Percentiles rank a stretch among this genome's conserved stretches.
These are phyloP conservation scores for Maudiozyma humilis DNA, from an alignment of 1,139 yeast species.

Conservation along the genomic window DNA sequence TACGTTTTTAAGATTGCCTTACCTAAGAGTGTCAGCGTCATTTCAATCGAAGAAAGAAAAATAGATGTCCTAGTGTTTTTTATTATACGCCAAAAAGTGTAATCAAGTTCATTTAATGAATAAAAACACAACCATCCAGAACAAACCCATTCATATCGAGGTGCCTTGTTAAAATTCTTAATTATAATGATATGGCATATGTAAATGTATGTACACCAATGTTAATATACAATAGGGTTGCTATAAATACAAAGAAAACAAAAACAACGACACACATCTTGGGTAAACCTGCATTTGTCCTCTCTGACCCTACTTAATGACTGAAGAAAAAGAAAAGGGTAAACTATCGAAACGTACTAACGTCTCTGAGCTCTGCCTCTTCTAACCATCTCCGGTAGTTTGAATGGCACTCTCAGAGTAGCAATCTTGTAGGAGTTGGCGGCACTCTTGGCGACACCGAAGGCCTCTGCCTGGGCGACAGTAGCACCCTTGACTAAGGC, in stretches of 20 bases:
- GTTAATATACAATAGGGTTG: neutral
- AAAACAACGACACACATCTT: neutral
- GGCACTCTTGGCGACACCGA: slow-evolving; percentile 61
- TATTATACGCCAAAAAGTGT: too few relatives aligned
- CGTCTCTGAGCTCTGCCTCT: slow-evolving; percentile 43
- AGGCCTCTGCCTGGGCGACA: slow-evolving; percentile 74
- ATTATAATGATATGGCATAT: neutral
- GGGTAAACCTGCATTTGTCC: neutral
- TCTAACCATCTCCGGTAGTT: slow-evolving; percentile 74
- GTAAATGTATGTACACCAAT: neutral
- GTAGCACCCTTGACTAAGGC: slow-evolving; percentile 69
- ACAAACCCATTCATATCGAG: too few relatives aligned
- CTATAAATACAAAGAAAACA: neutral
- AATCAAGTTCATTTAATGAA: too few relatives aligned
- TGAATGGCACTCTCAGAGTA: slow-evolving; percentile 77
- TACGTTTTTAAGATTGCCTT: too few relatives aligned
- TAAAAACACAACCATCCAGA: too few relatives aligned
- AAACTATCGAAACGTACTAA: too few relatives aligned
- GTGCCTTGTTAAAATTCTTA: neutral
- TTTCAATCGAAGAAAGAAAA: too few relatives aligned
- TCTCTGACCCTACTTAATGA: neutral
- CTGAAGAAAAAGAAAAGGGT: too few relatives aligned
- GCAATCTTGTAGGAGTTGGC: slow-evolving; percentile 74
- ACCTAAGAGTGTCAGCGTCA: too few relatives aligned
- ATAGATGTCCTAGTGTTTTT: too few relatives aligned